Conservation (phyloP, 345 rosid species). For the Boechera divaricarpa region DNA sequence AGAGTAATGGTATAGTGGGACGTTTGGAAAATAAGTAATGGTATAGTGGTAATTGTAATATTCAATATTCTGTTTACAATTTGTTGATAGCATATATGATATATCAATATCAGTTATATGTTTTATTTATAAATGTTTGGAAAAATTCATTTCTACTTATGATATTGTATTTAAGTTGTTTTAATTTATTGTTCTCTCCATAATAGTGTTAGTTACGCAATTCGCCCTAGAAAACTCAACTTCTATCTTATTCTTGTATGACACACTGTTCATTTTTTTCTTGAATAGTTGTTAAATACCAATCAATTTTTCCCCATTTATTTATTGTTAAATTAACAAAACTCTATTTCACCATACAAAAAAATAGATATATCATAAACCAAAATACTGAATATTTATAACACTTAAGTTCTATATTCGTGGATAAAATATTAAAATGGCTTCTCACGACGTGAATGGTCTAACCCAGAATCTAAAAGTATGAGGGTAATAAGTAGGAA, state of each 20-base stretch:
- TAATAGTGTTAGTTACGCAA: too few relatives aligned
- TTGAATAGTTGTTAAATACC: too few relatives aligned
- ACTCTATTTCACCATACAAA: not conserved
- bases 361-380: not conserved
- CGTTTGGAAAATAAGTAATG: not conserved
- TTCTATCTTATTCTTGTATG: too few relatives aligned
- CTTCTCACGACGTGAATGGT: constrained; percentile 18
- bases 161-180: too few relatives aligned
- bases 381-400: not conserved
- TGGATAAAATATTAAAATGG: not conserved
- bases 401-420: not conserved
- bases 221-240: too few relatives aligned
- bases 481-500: constrained; percentile 13
- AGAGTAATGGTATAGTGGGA: not conserved
- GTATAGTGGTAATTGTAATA: not conserved
- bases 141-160: too few relatives aligned
- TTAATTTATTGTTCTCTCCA: too few relatives aligned
- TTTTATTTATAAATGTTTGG: too few relatives aligned
- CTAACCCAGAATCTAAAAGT: not conserved
- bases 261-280: too few relatives aligned
- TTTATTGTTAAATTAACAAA: not conserved
- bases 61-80: not conserved
- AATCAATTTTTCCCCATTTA: too few relatives aligned
- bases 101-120: too few relatives aligned
- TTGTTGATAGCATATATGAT: too few relatives aligned